These are phyloP conservation scores for Potentilla sterilis DNA, from an alignment of 306 rosid species.

Conservation along the genomic window DNA sequence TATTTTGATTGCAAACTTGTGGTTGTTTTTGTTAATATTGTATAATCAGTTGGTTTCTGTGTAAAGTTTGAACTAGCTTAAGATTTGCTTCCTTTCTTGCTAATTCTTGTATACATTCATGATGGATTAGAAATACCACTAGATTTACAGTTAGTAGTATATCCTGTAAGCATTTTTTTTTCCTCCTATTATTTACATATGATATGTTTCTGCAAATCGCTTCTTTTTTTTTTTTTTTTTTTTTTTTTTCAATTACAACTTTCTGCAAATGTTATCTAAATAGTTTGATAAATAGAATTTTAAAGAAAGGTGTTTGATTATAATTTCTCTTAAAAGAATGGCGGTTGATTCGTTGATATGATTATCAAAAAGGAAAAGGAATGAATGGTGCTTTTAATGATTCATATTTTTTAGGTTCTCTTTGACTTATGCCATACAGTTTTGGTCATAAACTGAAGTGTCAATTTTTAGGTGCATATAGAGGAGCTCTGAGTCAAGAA, in stretches of 20 bases:
- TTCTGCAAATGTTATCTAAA: background rate
- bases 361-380: background rate
- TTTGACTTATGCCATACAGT: background rate
- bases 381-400: background rate
- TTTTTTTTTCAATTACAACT: background rate
- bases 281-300: background rate
- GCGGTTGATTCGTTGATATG: too few species aligned
- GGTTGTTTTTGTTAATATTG: too few species aligned
- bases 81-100: background rate
- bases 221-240: too few species aligned
- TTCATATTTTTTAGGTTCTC: background rate
- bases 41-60: too few species aligned
- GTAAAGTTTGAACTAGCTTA: too few species aligned
- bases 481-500: conserved; percentile 33
- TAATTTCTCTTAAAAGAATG: too few species aligned
- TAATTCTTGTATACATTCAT: background rate
- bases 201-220: too few species aligned
- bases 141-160: too few species aligned
- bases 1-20: background rate
- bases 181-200: too few species aligned
- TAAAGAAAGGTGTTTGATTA: too few species aligned
- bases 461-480: conserved; percentile 39
- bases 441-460: conserved; percentile 1
- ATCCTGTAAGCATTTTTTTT: too few species aligned
- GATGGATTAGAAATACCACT: background rate